A percentile compares a stretch with the other conserved stretches of the same genome.
Evolutionary conservation across 306 rosid genomes (phyloP).

Genomic region (Vigna hirtella): DNA sequence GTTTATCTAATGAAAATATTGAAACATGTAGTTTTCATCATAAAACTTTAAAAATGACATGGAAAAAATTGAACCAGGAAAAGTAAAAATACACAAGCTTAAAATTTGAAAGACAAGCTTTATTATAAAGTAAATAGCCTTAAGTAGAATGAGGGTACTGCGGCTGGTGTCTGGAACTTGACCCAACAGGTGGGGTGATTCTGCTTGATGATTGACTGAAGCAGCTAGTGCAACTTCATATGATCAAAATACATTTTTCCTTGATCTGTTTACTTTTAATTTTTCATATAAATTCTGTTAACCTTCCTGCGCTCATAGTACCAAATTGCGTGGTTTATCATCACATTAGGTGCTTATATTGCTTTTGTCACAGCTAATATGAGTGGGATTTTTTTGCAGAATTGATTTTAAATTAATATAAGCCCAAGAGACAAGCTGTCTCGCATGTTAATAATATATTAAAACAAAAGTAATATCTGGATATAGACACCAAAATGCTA

Average conservation of each 20-base stretch:
- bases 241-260: background rate
- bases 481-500: no score
- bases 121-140: background rate
- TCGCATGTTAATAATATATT: no score
- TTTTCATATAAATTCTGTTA: background rate
- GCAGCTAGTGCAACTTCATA: background rate
- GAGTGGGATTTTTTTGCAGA: no score
- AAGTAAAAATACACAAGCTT: background rate
- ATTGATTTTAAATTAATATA: no score
- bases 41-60: background rate
- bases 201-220: background rate
- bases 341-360: no score
- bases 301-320: no score
- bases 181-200: slow-evolving; percentile 5
- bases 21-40: background rate
- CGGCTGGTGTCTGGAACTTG: slow-evolving; percentile 9
- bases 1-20: background rate
- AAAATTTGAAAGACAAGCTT: background rate
- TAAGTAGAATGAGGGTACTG: background rate
- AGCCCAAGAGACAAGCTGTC: no score
- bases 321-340: no score
- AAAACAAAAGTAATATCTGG: no score
- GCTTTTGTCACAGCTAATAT: no score
- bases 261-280: background rate
- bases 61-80: background rate